Evolutionary conservation across 805 yeast genomes (phyloP), one percentile per base, ranked within the genome.

Genomic region (Kluyveromyces lactis): DNA sequence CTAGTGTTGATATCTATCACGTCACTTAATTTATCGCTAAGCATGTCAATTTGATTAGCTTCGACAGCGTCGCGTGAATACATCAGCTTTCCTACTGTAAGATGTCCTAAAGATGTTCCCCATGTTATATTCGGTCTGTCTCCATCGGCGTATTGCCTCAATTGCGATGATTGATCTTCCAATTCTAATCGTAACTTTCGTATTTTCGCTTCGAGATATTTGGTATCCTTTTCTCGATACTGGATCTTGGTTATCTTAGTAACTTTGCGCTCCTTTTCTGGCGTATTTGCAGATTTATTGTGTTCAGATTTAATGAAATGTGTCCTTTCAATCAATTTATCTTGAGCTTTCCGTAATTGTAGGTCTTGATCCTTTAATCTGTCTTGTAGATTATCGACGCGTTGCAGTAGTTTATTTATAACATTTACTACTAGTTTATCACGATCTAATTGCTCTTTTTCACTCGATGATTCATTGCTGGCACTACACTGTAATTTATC

Each of bases 391-490:
- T 11, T 12, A 18, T 31, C 35, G 11, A 31, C 13, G 6, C 24
- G 35, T n/a, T 17, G 40, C 26, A 52, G 38, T 29, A 52, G 40
- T 40, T 45, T 52, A 39, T 49, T 45, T n/a, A 52, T 34, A 4
- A 53, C 50, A 40, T 52, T 52, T 4, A 52, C 48, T 16, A 43
- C 37, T 33, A 49, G 38, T 30, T 45, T 48, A 15, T 49, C 45
- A 23, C 44, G 45, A 18, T 47, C 15, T 36, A 38, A 19, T 41
- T 37, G 33, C 15, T 27, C 16, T 16, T 31, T 11, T 12, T 13
- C 39, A 31, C 11, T 23, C 12, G 9, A 9, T 24, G 27, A 12
- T 24, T 9, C 11, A 9, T 24, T 12, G 27, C 9, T 12, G 12
- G 11, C 12, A 12, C 27, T 12, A 24, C 9, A 24, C 27, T 24